phyloP scores from a whole-genome alignment of 1,284 basidiomycete genomes.

The Farysia itapuensis region DNA sequence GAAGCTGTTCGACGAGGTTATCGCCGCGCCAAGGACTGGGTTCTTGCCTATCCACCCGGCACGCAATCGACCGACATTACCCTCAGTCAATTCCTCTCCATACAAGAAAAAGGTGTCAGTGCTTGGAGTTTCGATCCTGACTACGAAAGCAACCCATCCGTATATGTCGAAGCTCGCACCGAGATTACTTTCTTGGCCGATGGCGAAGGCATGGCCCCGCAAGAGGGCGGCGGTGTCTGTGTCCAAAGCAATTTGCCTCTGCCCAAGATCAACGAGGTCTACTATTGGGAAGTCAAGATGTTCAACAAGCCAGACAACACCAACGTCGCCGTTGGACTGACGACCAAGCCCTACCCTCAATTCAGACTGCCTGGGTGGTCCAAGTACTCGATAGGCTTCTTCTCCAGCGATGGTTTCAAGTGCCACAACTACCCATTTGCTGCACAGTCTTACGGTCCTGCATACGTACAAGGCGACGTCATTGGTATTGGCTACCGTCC shows the following conservation, averaged over 20 bases:
- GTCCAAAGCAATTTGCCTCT: constrained; percentile 58
- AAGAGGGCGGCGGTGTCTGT: constrained; percentile 56
- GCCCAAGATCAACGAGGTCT: constrained; percentile 59
- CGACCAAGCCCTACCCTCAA: constrained; percentile 58
- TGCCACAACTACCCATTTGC: constrained; percentile 97
- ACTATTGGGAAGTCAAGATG: constrained; percentile 61
- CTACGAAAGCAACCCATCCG: constrained; percentile 57
- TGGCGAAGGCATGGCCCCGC: constrained; percentile 57
- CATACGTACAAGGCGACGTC: constrained; percentile 76
- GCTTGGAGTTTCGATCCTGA: constrained; percentile 59
- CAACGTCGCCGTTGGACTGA: constrained; percentile 52
- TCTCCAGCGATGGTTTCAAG: constrained; percentile 88
- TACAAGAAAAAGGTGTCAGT: constrained; percentile 59
- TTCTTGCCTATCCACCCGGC: constrained; percentile 24
- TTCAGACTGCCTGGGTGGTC: constrained; percentile 68
- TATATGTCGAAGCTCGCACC: constrained; percentile 56
- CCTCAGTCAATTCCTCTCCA: constrained; percentile 56
- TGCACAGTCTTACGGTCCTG: constrained; percentile 78
- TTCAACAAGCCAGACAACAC: constrained; percentile 57
- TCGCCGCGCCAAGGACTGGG: constrained; percentile 80
- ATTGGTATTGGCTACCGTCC: constrained; percentile 58
- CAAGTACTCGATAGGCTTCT: constrained; percentile 91
- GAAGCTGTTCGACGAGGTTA: constrained; percentile 75
- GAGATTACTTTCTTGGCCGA: constrained; percentile 59
- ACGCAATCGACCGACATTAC: constrained; percentile 58